Base-by-base conservation (phyloP, 2,329 filamentous ascomycete species). In the Trichoderma oligosporum region DNA sequence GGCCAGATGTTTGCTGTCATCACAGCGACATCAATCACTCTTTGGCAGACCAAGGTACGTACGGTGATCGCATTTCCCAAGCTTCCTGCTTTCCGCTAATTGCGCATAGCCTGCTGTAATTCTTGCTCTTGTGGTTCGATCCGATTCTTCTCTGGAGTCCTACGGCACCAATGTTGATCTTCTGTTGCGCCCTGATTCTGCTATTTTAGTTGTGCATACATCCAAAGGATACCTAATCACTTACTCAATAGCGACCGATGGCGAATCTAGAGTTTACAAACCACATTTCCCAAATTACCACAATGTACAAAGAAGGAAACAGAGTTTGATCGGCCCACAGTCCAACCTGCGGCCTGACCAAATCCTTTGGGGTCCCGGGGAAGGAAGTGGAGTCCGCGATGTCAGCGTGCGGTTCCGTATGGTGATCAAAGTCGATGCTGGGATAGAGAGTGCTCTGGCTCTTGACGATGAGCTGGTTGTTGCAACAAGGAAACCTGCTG, bases 361-460 rank as follows among this genome's bases (percentile, higher is more conserved):
- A 63, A 83, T 87, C 48, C 70, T 88, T 11, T 84, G 88, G 72
- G 89, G 89, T 0, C 84, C 88, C 1, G 92, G 92, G 31, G 94
- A 97, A 70, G 89, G 89, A 8, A 82, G 82, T 47, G 90, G 90
- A 3, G 86, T 96, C 49, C 83, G 85, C 53, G 94, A 99, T 72
- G 84, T 96, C 56, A 96, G 88, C 65, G 81, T 99, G 47, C 88
- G 91, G 9, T 99, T 99, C 73, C 84, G 93, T 57, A 96, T 97
- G 89, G 93, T 96, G 12, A 97, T 99, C 68, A 95, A 96, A 70
- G 91, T 99, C 16, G 94, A 99, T 72, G 94, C 94, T 2, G 94
- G 94, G 2, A 97, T 99, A 65, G 86, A 86, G 64, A 89, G 86
- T 66, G 91, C 89, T 9, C 76, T 97, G 55, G 93, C 94, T 2